Evolutionary conservation across 352 stramenopile genomes (phyloP).

Genomic region (Phytophthora aleatoria): DNA sequence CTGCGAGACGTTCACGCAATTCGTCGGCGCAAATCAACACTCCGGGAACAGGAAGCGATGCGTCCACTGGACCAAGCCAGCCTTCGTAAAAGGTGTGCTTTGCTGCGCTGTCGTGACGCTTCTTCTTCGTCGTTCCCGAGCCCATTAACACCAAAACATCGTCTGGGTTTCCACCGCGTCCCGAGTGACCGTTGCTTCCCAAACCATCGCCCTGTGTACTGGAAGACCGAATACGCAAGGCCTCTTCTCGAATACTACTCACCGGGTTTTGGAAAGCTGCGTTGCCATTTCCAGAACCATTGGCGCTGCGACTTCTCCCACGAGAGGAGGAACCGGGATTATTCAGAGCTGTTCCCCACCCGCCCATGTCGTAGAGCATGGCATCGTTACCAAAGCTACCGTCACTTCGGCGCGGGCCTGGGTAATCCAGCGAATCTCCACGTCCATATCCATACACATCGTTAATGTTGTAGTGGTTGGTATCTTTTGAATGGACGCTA

Average conservation of each 20-base stretch:
- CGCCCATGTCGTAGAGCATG: slow-evolving; percentile 44
- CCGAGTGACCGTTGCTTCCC: slow-evolving; percentile 30
- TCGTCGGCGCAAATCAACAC: slow-evolving; percentile 75
- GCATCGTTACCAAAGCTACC: slow-evolving; percentile 37
- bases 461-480: slow-evolving; percentile 42
- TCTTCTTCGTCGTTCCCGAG: slow-evolving; percentile 29
- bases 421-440: slow-evolving; percentile 43
- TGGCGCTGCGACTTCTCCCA: slow-evolving; percentile 29
- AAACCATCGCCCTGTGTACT: slow-evolving; percentile 42
- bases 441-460: slow-evolving; percentile 47
- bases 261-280: slow-evolving; percentile 17
- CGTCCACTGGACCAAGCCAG: slow-evolving; percentile 75
- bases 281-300: slow-evolving; percentile 13
- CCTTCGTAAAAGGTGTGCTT: slow-evolving; percentile 68
- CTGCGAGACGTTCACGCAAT: slow-evolving; percentile 60
- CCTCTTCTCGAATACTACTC: slow-evolving; percentile 76
- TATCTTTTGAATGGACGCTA: slow-evolving; percentile 32
- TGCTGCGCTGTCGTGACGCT: slow-evolving; percentile 22
- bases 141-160: slow-evolving; percentile 37
- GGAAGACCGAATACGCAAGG: slow-evolving; percentile 64
- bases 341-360: slow-evolving; percentile 35
- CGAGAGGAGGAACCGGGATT: slow-evolving; percentile 17
- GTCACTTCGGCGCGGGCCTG: slow-evolving; percentile 20
- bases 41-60: slow-evolving; percentile 69
- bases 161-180: slow-evolving; percentile 30